phyloP scores from a whole-genome alignment of 345 rosid genomes.

The Lagerstroemia speciosa region DNA sequence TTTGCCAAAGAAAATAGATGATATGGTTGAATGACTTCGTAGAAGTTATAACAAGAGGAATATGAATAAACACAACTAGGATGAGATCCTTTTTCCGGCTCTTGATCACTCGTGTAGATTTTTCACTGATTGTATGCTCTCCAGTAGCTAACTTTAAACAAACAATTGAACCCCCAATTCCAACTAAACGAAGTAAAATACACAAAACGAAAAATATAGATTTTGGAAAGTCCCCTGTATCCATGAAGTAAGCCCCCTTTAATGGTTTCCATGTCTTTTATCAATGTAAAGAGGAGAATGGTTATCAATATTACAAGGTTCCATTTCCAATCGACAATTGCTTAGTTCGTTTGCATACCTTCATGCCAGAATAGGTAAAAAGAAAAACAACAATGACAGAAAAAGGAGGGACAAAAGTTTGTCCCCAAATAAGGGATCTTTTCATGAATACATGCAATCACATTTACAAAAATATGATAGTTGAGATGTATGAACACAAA shows the following conservation, averaged over 20 bases:
- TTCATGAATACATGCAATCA: background rate
- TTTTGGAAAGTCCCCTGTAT: background rate
- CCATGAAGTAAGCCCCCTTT: background rate
- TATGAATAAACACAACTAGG: background rate
- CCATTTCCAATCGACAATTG: background rate
- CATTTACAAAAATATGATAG: background rate
- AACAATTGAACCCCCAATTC: background rate
- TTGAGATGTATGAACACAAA: background rate
- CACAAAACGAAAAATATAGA: no score
- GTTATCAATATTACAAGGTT: background rate
- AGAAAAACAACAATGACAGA: background rate
- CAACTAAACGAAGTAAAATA: background rate
- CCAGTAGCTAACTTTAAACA: background rate
- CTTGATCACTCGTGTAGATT: background rate
- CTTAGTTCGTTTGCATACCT: background rate
- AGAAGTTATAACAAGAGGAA: background rate
- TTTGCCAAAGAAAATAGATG: constrained; percentile 17
- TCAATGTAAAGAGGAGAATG: no score
- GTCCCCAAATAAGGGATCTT: background rate
- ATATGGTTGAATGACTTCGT: background rate
- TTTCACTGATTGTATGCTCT: background rate
- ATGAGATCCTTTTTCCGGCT: background rate
- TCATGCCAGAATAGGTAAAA: background rate
- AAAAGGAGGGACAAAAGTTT: background rate
- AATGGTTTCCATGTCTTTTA: no score